Evolutionary conservation across 129 eudicot species (phyloP).

Genomic region (Sambucus nigra): DNA sequence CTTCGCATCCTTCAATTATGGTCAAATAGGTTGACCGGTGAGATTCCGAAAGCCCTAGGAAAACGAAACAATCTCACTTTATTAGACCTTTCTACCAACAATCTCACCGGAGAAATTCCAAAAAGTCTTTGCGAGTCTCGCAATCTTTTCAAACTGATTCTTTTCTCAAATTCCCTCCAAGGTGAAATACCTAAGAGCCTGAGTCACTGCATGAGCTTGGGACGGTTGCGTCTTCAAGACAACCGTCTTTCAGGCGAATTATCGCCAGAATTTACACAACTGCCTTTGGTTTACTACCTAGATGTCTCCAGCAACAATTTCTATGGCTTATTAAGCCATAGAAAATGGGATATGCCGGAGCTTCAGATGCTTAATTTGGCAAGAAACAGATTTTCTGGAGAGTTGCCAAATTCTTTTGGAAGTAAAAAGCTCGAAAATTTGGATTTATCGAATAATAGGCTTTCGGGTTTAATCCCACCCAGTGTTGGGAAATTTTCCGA

Average conservation of each 20-base stretch:
- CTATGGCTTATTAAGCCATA: constrained; percentile 27
- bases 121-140: constrained; percentile 44
- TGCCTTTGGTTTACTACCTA: constrained; percentile 60
- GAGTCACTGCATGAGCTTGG: constrained; percentile 43
- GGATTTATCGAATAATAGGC: constrained; percentile 56
- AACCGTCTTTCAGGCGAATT: constrained; percentile 60
- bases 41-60: constrained; percentile 64
- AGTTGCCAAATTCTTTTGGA: constrained; percentile 50
- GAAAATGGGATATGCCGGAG: constrained; percentile 59
- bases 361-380: constrained; percentile 78
- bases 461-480: constrained; percentile 44
- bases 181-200: constrained; percentile 52
- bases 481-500: constrained; percentile 39
- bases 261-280: constrained; percentile 32
- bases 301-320: constrained; percentile 57
- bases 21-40: constrained; percentile 70
- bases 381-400: constrained; percentile 45
- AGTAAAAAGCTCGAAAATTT: constrained; percentile 57
- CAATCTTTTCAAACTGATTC: constrained; percentile 60
- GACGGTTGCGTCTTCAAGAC: constrained; percentile 60
- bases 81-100: constrained; percentile 82
- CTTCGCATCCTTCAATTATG: constrained; percentile 88
- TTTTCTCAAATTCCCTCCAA: constrained; percentile 67
- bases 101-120: constrained; percentile 78
- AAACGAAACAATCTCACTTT: constrained; percentile 55